Conservation (phyloP, 1,139 yeast species). For the Pichia norvegensis region DNA sequence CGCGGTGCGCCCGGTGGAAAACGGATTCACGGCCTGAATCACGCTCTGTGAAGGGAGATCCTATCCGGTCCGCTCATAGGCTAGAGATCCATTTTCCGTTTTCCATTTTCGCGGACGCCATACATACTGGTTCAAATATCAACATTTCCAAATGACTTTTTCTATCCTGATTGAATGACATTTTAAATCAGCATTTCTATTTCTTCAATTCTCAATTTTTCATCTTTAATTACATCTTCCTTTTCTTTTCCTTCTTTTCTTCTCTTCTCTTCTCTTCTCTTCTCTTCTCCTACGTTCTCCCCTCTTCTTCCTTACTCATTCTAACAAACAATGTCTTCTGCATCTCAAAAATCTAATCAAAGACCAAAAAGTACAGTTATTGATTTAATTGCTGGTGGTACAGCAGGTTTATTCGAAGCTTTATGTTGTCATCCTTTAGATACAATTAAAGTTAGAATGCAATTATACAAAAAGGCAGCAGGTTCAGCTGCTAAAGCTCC, state of each 20-base stretch:
- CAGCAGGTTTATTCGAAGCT: conserved; percentile 95
- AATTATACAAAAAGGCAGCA: conserved; percentile 53
- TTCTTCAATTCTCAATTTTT: neutral
- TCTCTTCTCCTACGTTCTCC: neutral
- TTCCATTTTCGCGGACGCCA: neutral
- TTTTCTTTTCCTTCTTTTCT: neutral
- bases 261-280: neutral
- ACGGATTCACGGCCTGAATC: neutral
- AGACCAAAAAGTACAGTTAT: conserved; percentile 43
- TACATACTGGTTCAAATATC: neutral
- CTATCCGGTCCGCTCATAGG: no score
- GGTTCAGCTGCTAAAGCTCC: conserved; percentile 53
- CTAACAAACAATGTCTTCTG: conserved; percentile 15
- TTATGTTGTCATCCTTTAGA: conserved; percentile 92
- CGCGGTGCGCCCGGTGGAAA: neutral
- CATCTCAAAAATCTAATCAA: conserved; percentile 25
- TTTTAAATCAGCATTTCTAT: neutral
- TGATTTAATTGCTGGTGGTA: conserved; percentile 91
- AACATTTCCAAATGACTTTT: neutral
- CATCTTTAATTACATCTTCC: neutral
- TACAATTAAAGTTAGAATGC: conserved; percentile 96
- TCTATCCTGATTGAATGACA: neutral
- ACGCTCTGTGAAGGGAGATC: no score
- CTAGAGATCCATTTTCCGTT: neutral
- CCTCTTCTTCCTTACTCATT: neutral